Evolutionary conservation across 1,284 basidiomycete genomes (phyloP), one percentile per base, ranked within the genome.

Genomic region (Anthracocystis setariae): DNA sequence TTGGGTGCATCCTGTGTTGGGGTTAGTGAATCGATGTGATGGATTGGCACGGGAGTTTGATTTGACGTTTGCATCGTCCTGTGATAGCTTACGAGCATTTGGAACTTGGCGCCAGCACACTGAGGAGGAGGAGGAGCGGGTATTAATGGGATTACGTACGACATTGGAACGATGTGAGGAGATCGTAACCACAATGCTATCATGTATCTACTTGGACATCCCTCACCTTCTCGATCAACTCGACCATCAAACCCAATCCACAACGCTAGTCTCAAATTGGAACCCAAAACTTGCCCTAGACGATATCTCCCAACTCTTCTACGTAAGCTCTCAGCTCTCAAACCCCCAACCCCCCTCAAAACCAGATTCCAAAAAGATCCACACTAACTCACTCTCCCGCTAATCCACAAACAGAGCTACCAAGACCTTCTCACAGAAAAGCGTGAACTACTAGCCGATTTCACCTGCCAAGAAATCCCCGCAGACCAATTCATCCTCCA

Each of bases 381-480:
- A 39, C 17, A n/a, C 38, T 21, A 10, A 12, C 18, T 8, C 17
- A 15, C 38, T 39, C 9, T n/a, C 20, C 9, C 20, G 12, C 37
- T n/a, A 38, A 20, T 15, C 32, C 32, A 15, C 8, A 13, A 8
- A 43, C 53, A 81, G 78, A 74, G 69, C 21, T 81, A 81, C 46
- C 78, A 80, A 60, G 65, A 78, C 2, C 66, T 80, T 8, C 52
- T 81, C 2, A 32, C 74, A 8, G 55, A 64, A 21, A 81, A 79
- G 47, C 65, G 79, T 17, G 79, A 80, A 48, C 46, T 70, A 1
- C 58, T 81, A 1, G 66, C 77, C 15, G 79, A 81, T 52, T 75
- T 78, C 24, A 81, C 78, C 5, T 79, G 78, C 68, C 77, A 79
- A 50, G 78, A 81, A 18, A 76, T 81, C 32, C 9, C 24, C 12